Evolutionary conservation across 2,329 filamentous ascomycete genomes (phyloP).

Genomic region (Zymoseptoria crescenta): DNA sequence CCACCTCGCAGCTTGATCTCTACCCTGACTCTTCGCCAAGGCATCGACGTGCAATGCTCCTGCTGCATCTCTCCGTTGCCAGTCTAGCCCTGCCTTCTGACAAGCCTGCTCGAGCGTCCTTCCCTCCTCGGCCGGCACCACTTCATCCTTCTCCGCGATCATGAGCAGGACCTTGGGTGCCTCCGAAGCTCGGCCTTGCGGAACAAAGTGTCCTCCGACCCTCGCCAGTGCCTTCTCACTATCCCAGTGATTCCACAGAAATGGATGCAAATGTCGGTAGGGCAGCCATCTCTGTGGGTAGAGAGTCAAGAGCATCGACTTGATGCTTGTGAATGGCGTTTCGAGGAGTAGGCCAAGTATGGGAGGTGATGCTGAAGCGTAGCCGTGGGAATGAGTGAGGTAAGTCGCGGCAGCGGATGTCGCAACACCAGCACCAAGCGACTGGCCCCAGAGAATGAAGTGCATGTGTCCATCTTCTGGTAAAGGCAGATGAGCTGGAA

Average conservation of each 20-base stretch:
- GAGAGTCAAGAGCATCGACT: slow-evolving; percentile 61
- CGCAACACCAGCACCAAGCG: slow-evolving; percentile 65
- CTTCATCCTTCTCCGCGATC: slow-evolving; percentile 48
- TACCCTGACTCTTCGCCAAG: slow-evolving; percentile 37
- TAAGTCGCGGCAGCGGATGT: slow-evolving; percentile 49
- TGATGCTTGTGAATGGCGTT: slow-evolving; percentile 65
- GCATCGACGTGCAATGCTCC: slow-evolving; percentile 46
- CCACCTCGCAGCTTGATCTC: slow-evolving; percentile 28
- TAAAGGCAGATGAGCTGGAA: slow-evolving; percentile 34
- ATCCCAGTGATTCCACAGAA: slow-evolving; percentile 57
- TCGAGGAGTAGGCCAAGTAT: slow-evolving; percentile 57
- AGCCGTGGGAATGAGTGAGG: slow-evolving; percentile 26
- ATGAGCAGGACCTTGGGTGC: slow-evolving; percentile 43
- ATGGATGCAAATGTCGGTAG: slow-evolving; percentile 66
- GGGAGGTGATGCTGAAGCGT: slow-evolving; percentile 16
- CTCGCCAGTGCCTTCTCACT: slow-evolving; percentile 34
- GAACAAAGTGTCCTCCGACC: slow-evolving; percentile 25
- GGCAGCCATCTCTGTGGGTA: slow-evolving; percentile 76
- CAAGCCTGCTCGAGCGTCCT: slow-evolving; percentile 43
- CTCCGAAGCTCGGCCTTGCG: not conserved
- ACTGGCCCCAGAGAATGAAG: slow-evolving; percentile 68
- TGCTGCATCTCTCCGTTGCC: slow-evolving; percentile 33
- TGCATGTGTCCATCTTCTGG: slow-evolving; percentile 27
- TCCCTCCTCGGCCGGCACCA: slow-evolving; percentile 53
- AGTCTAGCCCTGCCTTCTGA: slow-evolving; percentile 27